Percentiles rank a stretch among this genome's conserved stretches.
phyloP scores from a whole-genome alignment of 345 rosid species.

The Erysimum cheiranthoides region DNA sequence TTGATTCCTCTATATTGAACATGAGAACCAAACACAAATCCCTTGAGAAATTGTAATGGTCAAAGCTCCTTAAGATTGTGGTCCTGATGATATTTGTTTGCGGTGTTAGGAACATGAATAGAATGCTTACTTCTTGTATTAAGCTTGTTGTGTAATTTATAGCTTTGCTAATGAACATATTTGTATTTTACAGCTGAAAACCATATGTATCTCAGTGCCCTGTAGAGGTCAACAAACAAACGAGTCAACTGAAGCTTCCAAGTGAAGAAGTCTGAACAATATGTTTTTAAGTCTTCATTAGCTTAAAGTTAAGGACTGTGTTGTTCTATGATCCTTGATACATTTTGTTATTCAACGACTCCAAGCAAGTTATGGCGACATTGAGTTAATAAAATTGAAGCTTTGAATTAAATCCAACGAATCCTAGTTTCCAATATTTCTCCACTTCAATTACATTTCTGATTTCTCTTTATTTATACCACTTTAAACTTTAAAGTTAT shows the following conservation, averaged over 20 bases:
- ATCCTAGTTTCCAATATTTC: background rate
- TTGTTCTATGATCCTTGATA: background rate
- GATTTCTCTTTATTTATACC: background rate
- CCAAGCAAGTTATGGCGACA: background rate
- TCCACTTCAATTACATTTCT: background rate
- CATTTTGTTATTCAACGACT: background rate
- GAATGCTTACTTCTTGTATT: conserved; percentile 9
- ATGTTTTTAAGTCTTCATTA: conserved; percentile 3
- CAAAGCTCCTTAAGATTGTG: background rate
- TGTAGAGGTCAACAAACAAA: conserved; percentile 9
- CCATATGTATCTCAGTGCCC: conserved; percentile 39
- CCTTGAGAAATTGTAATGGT: background rate
- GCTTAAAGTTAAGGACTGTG: background rate
- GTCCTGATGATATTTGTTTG: background rate
- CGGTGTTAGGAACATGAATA: background rate
- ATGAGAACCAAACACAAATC: background rate
- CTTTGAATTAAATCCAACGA: background rate
- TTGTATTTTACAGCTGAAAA: conserved; percentile 31
- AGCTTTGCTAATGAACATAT: conserved; percentile 19
- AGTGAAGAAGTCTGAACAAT: conserved; percentile 21
- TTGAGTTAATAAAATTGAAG: background rate
- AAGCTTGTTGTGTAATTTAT: background rate
- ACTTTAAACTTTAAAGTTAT: no score
- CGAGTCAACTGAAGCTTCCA: conserved; percentile 29
- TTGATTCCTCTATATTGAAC: conserved; percentile 14